phyloP scores from a whole-genome alignment of 2,329 filamentous ascomycete species.

The Aspergillus piperis region DNA sequence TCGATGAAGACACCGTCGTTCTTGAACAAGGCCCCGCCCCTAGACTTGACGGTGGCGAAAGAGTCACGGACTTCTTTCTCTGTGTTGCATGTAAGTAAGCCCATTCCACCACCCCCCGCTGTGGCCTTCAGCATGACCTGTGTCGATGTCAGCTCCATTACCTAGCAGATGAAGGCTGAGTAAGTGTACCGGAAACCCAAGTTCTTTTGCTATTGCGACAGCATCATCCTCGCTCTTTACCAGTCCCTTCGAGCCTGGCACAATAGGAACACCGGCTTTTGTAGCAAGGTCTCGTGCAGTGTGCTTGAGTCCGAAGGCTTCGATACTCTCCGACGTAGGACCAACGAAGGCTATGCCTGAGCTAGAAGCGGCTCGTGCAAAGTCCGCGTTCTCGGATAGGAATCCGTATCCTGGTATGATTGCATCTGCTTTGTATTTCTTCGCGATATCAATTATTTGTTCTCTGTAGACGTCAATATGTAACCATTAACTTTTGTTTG shows the following conservation, averaged over 20 bases:
- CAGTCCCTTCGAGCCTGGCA: constrained; percentile 55
- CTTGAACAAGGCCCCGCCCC: constrained; percentile 78
- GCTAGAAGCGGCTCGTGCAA: constrained; percentile 55
- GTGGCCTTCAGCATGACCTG: constrained; percentile 75
- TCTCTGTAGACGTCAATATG: constrained; percentile 30
- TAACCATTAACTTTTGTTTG: constrained; percentile 23
- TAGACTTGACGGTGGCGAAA: constrained; percentile 70
- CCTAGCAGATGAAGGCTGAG: neutral
- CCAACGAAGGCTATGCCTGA: constrained; percentile 63
- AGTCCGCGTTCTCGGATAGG: constrained; percentile 63
- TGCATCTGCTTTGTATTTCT: constrained; percentile 53
- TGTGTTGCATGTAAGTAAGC: constrained; percentile 72
- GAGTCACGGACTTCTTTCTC: constrained; percentile 70
- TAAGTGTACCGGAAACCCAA: constrained; percentile 51
- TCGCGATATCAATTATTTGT: constrained; percentile 54
- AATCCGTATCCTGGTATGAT: constrained; percentile 70
- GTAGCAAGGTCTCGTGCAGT: constrained; percentile 56
- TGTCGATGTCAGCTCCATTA: constrained; percentile 1
- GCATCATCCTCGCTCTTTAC: constrained; percentile 53
- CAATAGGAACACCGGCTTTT: constrained; percentile 56
- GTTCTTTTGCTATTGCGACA: constrained; percentile 43
- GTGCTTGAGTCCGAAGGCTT: constrained; percentile 62
- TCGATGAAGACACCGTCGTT: constrained; percentile 84
- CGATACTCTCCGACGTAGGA: constrained; percentile 56
- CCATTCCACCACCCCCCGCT: constrained; percentile 79